Percentiles rank a stretch among this genome's conserved stretches.
Evolutionary conservation across 176 grass and related monocot species (phyloP).

Genomic region (Carex pumila): DNA sequence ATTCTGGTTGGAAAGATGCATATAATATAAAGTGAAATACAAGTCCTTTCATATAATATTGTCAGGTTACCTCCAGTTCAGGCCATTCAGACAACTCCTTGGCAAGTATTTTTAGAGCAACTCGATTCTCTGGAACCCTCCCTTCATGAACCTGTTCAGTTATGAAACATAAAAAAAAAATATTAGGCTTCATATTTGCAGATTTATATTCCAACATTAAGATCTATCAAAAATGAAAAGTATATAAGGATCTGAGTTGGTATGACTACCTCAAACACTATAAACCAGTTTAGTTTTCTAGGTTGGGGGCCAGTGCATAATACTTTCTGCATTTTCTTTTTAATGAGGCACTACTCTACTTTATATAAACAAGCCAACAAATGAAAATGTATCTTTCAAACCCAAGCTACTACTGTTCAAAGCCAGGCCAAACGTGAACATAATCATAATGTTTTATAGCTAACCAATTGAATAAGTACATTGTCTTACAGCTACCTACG

Average conservation of each 20-base stretch:
- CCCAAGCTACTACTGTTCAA: background rate
- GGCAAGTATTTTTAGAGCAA: conserved; percentile 63
- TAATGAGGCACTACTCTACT: background rate
- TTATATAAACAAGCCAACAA: background rate
- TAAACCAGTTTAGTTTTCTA: background rate
- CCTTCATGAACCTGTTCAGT: conserved; percentile 74
- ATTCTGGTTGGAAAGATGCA: background rate
- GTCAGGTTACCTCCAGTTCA: conserved; percentile 57
- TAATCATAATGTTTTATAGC: background rate
- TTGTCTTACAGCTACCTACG: conserved; percentile 44
- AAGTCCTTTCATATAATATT: background rate
- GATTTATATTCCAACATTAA: background rate
- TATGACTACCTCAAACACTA: background rate
- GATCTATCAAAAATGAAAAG: background rate
- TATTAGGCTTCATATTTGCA: background rate
- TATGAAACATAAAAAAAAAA: background rate
- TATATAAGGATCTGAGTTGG: background rate
- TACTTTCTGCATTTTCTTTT: background rate
- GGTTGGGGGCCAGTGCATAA: background rate
- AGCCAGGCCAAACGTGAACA: background rate
- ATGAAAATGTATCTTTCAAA: background rate
- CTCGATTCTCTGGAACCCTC: conserved; percentile 66
- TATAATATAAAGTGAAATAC: background rate
- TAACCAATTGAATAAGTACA: background rate
- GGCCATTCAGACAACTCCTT: conserved; percentile 94